Conservation (phyloP, 257 asterid genomes). For the Mentha longifolia region DNA sequence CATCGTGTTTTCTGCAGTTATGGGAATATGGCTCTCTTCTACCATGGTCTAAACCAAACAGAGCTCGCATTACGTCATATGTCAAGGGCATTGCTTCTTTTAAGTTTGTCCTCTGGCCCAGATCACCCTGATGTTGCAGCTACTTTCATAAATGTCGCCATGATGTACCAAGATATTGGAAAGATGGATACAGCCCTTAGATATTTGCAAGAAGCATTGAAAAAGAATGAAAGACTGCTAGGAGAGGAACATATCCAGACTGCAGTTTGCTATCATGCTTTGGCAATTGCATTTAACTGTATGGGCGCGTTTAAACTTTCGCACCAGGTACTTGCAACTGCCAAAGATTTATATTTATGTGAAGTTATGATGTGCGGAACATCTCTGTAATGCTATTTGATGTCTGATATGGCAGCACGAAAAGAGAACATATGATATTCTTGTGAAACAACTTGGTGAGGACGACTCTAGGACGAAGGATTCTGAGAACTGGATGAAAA, state of each 20-base stretch:
- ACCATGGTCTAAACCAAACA: slow-evolving; percentile 94
- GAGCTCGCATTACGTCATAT: slow-evolving; percentile 94
- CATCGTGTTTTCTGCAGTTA: slow-evolving; percentile 58
- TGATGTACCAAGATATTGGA: slow-evolving; percentile 97
- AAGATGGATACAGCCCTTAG: slow-evolving; percentile 92
- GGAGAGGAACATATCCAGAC: slow-evolving; percentile 98
- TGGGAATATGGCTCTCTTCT: slow-evolving; percentile 97
- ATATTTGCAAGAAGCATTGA: slow-evolving; percentile 91
- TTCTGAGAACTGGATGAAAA: slow-evolving; percentile 89
- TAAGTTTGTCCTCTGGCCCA: too few relatives aligned
- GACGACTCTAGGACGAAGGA: slow-evolving; percentile 93
- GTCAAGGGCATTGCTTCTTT: slow-evolving; percentile 91
- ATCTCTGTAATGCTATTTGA: slow-evolving; percentile 9
- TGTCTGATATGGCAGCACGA: slow-evolving; percentile 68
- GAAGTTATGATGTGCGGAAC: slow-evolving; percentile 20
- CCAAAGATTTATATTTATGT: slow-evolving; percentile 12
- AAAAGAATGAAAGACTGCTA: slow-evolving; percentile 77
- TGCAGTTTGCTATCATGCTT: slow-evolving; percentile 98
- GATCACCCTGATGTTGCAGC: slow-evolving; percentile 99
- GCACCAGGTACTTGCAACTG: slow-evolving; percentile 74
- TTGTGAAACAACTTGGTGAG: too few relatives aligned
- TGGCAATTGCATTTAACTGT: slow-evolving; percentile 89
- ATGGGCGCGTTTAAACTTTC: slow-evolving; percentile 96
- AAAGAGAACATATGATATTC: slow-evolving; percentile 89
- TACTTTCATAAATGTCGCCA: slow-evolving; percentile 91